Conservation (phyloP, 129 eudicot genomes). For the Lactuca sativa region DNA sequence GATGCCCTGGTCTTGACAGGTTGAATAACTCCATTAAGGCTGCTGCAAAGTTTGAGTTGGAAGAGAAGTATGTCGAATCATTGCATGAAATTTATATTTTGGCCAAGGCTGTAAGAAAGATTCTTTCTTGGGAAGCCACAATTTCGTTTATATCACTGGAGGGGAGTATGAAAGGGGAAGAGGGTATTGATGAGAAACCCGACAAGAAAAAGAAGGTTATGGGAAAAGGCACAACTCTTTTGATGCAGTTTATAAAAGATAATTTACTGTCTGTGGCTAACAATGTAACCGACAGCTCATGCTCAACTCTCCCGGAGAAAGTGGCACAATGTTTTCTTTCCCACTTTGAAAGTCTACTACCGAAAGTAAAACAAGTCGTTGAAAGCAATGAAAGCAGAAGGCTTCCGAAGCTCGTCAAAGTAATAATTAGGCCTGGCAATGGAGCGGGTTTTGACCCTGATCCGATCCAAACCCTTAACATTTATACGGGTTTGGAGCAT, state of each 20-base stretch:
- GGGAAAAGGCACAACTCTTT: conserved; percentile 74
- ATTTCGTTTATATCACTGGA: conserved; percentile 57
- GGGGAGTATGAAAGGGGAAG: no score
- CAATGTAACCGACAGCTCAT: conserved; percentile 23
- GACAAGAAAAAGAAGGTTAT: conserved; percentile 73
- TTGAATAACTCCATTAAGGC: conserved; percentile 32
- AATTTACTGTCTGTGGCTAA: conserved; percentile 41
- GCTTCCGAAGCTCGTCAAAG: conserved; percentile 93
- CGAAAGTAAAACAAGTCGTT: conserved; percentile 75
- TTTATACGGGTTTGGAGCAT: no score
- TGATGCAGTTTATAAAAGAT: conserved; percentile 63
- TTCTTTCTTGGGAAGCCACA: conserved; percentile 66
- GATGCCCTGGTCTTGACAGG: conserved; percentile 33
- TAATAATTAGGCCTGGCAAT: no score
- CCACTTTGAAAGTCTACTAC: conserved; percentile 40
- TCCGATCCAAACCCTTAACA: no score
- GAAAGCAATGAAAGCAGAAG: conserved; percentile 91
- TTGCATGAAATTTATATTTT: conserved; percentile 44
- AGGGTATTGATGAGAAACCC: no score
- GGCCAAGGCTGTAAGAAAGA: conserved; percentile 41
- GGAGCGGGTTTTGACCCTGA: no score
- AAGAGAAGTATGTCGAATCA: conserved; percentile 37
- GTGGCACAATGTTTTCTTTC: conserved; percentile 39
- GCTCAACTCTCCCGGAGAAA: conserved; percentile 34
- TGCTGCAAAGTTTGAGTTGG: conserved; percentile 23